Percentiles rank a stretch among this genome's conserved stretches.
These are phyloP conservation scores for Podospora bellae-mahoneyi DNA, from an alignment of 495 filamentous ascomycete species.

Conservation along the genomic window DNA sequence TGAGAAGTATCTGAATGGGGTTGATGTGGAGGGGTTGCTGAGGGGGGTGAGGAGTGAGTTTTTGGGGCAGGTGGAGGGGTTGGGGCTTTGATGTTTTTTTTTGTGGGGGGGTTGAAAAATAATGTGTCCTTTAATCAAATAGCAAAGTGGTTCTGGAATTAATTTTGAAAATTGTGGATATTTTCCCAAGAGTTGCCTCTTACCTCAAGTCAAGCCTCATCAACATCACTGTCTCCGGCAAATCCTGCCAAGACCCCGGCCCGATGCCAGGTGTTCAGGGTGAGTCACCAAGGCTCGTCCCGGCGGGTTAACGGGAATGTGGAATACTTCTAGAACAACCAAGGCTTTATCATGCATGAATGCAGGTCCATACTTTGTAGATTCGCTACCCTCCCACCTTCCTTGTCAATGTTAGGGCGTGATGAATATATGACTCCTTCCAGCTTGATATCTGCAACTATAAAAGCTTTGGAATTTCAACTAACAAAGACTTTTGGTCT, in stretches of 20 bases:
- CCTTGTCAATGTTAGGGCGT: not conserved
- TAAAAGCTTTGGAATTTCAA: not conserved
- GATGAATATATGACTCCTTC: not conserved
- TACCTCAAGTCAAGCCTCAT: not conserved
- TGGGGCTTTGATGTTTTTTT: conserved; percentile 29
- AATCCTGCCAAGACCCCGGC: not conserved
- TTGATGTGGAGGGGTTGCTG: conserved; percentile 79
- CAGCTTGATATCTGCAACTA: not conserved
- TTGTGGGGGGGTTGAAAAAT: too few species aligned
- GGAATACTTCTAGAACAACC: not conserved
- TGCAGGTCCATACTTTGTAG: not conserved
- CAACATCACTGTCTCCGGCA: not conserved
- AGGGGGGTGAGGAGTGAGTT: conserved; percentile 52
- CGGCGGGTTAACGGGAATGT: not conserved
- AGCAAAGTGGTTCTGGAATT: not conserved
- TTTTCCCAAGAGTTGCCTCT: too few species aligned
- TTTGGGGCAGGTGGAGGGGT: conserved; percentile 40
- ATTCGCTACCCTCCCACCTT: not conserved
- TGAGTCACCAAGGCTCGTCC: not conserved
- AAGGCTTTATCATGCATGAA: not conserved
- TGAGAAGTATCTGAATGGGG: conserved; percentile 77
- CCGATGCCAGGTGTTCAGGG: not conserved
- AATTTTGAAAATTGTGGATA: too few species aligned
- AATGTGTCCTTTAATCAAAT: too few species aligned
- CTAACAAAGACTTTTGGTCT: too few species aligned